These are phyloP conservation scores for Pyrrhoderma lamaoense DNA, from an alignment of 1,284 basidiomycete genomes.

Conservation along the genomic window DNA sequence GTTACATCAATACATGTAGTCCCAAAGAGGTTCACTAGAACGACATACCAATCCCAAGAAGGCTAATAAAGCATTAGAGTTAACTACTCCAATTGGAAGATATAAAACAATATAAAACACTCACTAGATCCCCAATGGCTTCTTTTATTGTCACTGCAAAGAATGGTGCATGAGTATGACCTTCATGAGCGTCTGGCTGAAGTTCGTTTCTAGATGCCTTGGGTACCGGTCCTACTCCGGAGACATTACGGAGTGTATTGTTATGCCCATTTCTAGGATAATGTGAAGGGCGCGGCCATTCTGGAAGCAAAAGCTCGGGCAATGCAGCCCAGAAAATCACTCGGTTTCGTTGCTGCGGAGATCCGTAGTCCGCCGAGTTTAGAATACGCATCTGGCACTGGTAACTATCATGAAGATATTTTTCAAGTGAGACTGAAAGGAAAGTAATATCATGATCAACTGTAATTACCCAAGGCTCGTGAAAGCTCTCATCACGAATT, in stretches of 20 bases:
- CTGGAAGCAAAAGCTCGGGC: conserved; percentile 46
- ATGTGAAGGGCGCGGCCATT: conserved; percentile 60
- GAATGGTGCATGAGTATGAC: conserved; percentile 44
- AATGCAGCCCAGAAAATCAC: conserved; percentile 62
- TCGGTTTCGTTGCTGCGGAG: conserved; percentile 57
- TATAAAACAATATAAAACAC: conserved; percentile 23
- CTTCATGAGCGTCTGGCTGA: conserved; percentile 19
- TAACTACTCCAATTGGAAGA: not conserved
- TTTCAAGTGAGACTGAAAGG: not conserved
- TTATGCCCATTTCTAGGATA: conserved; percentile 32
- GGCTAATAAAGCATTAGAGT: conserved; percentile 35
- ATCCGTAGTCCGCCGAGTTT: conserved; percentile 62
- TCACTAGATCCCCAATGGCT: conserved; percentile 59
- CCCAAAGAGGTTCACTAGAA: not conserved
- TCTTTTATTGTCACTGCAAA: conserved; percentile 48
- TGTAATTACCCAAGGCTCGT: conserved; percentile 50
- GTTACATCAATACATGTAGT: not conserved
- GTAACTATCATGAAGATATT: conserved; percentile 39
- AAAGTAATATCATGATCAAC: not conserved
- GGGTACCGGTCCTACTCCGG: conserved; percentile 1
- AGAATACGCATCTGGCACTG: conserved; percentile 58
- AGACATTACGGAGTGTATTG: conserved; percentile 20
- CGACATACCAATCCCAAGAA: conserved; percentile 53
- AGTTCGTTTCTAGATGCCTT: conserved; percentile 20
- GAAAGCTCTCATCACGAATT: conserved; percentile 52